Percentiles rank a stretch among this genome's conserved stretches.
Conservation (phyloP, 345 rosid genomes). For the Draba incana region DNA sequence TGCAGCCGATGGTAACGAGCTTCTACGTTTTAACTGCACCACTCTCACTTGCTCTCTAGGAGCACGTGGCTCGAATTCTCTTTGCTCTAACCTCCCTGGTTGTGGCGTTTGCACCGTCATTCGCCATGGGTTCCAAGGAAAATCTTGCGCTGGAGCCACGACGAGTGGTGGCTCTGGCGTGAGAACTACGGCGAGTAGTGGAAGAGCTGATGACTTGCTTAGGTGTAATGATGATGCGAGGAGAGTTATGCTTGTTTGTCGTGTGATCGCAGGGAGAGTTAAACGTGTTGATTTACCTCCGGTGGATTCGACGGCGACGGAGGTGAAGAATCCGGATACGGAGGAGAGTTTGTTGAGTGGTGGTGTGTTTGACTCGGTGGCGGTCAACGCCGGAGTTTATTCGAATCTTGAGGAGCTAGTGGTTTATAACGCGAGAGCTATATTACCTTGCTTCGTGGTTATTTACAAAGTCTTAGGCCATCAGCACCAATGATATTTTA, state of each 20-base stretch:
- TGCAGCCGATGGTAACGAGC: constrained; percentile 98
- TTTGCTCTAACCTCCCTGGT: constrained; percentile 78
- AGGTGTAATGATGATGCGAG: constrained; percentile 54
- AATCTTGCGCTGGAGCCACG: constrained; percentile 36
- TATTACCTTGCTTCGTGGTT: constrained; percentile 95
- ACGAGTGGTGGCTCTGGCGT: constrained; percentile 45
- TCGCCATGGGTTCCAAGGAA: constrained; percentile 73
- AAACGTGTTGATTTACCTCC: constrained; percentile 48
- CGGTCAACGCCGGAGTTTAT: constrained; percentile 68
- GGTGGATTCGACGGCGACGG: constrained; percentile 48
- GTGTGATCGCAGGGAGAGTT: constrained; percentile 93
- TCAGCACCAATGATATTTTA: too few species aligned
- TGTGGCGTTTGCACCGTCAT: constrained; percentile 92
- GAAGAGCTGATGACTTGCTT: constrained; percentile 86
- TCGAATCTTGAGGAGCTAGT: constrained; percentile 81
- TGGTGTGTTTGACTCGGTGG: constrained; percentile 78
- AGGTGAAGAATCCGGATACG: constrained; percentile 35
- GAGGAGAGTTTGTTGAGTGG: constrained; percentile 26
- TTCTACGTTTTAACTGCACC: constrained; percentile 88
- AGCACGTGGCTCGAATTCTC: constrained; percentile 69
- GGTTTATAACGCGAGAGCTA: constrained; percentile 84
- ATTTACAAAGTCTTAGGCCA: constrained; percentile 76
- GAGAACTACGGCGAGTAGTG: constrained; percentile 91
- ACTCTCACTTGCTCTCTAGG: constrained; percentile 79
- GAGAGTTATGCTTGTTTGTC: constrained; percentile 94